phyloP scores from a whole-genome alignment of 805 yeast species.

The Candida ulmi region DNA sequence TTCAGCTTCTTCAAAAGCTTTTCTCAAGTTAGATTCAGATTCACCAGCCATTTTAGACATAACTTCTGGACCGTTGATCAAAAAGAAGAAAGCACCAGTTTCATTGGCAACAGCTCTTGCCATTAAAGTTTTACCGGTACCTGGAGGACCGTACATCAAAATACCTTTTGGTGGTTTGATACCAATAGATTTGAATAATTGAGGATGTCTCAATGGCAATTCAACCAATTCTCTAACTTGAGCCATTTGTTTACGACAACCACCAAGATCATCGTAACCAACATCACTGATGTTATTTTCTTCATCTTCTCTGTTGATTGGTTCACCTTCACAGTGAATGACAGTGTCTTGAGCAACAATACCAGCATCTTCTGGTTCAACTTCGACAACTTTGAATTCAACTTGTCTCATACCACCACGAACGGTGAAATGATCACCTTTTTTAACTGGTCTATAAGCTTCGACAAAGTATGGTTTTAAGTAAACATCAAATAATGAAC shows the following conservation, averaged over 20 bases:
- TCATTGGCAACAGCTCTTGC: slow-evolving; percentile 99
- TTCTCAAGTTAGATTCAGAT: slow-evolving; percentile 92
- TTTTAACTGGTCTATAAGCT: slow-evolving; percentile 97
- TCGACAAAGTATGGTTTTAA: slow-evolving; percentile 97
- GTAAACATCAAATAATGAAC: slow-evolving; percentile 92
- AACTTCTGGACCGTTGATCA: slow-evolving; percentile 98
- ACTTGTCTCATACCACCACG: slow-evolving; percentile 99
- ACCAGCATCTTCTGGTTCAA: slow-evolving; percentile 95
- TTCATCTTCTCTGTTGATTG: slow-evolving; percentile 96
- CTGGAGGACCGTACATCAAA: slow-evolving; percentile 98
- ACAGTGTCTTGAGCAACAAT: slow-evolving; percentile 98
- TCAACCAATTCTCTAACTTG: slow-evolving; percentile 98
- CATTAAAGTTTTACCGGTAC: slow-evolving; percentile 99
- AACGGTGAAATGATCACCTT: slow-evolving; percentile 92
- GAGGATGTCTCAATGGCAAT: slow-evolving; percentile 97
- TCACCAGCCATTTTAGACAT: slow-evolving; percentile 99
- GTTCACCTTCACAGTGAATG: slow-evolving; percentile 98
- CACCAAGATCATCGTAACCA: slow-evolving; percentile 98
- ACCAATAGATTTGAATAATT: slow-evolving; percentile 95
- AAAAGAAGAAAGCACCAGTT: slow-evolving; percentile 97
- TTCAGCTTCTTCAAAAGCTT: slow-evolving; percentile 99
- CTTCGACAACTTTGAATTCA: slow-evolving; percentile 96
- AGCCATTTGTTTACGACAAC: slow-evolving; percentile 99
- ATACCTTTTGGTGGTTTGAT: slow-evolving; percentile 99
- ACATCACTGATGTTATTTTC: slow-evolving; percentile 95